Evolutionary conservation across 768 basidiomycete genomes (phyloP), one percentile per base, ranked within the genome.

Genomic region (Collybiopsis confluens): DNA sequence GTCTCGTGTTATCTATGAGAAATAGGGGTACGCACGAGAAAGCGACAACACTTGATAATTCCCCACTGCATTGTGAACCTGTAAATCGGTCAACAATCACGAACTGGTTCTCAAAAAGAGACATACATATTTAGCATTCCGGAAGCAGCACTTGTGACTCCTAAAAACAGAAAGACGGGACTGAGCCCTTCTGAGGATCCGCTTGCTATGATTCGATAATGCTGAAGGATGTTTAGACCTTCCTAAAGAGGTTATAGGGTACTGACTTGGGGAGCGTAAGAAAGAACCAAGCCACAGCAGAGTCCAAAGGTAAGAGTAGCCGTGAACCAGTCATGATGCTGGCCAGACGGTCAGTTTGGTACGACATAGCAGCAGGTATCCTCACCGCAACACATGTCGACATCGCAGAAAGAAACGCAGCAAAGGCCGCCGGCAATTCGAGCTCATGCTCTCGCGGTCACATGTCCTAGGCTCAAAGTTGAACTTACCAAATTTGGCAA

Each of bases 91-190:
- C 55, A 50, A 46, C 21, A 18, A 24, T 11, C 15, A 24, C 24
- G 7, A 47, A 38, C 23, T 43, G 42, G 15, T n/a, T 20, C 20
- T 26, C 9, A 18, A 9, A 41, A 24, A 49, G 28, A 4, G 10
- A 65, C 81, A 49, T 60, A 90, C 84, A 96, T 83, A 65, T 97
- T 97, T 45, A 95, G 72, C 80, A 94, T 80, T 0, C 80, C 89
- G 0, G 90, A 85, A 2, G 90, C 87, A 11, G 85, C 81, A 15
- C 89, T 90, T 0, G 89, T 91, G 57, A 86, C 86, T 6, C 97
- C 97, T 0, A 98, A 81, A 5, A 98, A 74, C 30, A 98, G 72
- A 63, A 90, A 98, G 80, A 89, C 86, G 16, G 95, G 92, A 57
- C 90, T 94, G 58, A 98, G 84, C 0, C 97, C 97, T 59, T 95